Evolutionary conservation across 2,329 filamentous ascomycete genomes (phyloP), one percentile per base, ranked within the genome.

Genomic region (Zasmidium angulare): DNA sequence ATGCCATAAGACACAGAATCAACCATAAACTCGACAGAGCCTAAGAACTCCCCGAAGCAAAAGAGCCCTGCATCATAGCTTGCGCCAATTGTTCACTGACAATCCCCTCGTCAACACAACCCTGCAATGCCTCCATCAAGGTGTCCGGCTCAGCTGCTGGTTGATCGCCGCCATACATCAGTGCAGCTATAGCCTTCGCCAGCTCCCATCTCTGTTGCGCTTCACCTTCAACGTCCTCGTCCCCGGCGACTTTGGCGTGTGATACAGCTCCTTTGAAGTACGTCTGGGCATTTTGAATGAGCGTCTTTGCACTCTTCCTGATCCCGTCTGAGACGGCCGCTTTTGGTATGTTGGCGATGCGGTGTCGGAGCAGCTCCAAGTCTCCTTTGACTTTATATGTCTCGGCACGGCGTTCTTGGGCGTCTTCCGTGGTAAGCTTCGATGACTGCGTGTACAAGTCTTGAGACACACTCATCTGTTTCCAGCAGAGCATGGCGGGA

Each of bases 361-460:
- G 78, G 71, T 79, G 81, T 36, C 84, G 78, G 29, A 81, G 73
- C 63, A 86, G 74, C 60, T 86, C 85, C 17, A 77, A 75, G 64
- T 86, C 83, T 12, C 83, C 84, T 46, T 83, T 77, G 2, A 78
- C 75, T 20, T 83, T 68, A 68, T 86, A 83, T 22, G 85, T 79
- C 14, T 63, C 62, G 9, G 81, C 74, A 60, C 83, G 81, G 2
- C 65, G 60, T 24, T 69, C 66, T 50, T 81, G 76, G 0, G 79
- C 78, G 26, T 74, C 73, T 1, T 80, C 77, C 10, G 58, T 63
- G 21, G 56, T 67, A 10, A 84, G 72, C 62, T 83, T 84, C 0
- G 78, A 77, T 1, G 83, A 82, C 36, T 78, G 73, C 0, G 80
- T 79, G 55, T 86, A 72, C 17, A 76, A 72, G 23, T 81, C 76